phyloP scores from a whole-genome alignment of 257 asterid species.

The Jaltomata sinuosa region DNA sequence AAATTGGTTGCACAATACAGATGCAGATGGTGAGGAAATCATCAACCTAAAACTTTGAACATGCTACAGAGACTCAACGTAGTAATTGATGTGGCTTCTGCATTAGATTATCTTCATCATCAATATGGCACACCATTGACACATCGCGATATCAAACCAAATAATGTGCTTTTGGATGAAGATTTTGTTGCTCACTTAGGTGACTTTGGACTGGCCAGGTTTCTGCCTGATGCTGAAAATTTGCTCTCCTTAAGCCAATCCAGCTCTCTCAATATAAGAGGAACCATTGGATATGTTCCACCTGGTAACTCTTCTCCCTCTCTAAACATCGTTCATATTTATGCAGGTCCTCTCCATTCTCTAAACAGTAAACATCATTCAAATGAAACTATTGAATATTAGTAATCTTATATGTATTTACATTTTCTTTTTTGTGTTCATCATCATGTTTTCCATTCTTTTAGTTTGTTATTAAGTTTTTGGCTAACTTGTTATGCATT shows the following conservation, averaged over 20 bases:
- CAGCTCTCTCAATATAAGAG: not conserved
- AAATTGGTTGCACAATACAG: slow-evolving; percentile 6
- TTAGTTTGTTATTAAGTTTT: not conserved
- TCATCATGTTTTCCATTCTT: too few species aligned
- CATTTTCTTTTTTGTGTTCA: too few species aligned
- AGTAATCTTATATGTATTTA: too few species aligned
- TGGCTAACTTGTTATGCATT: not conserved
- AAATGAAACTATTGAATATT: not conserved
- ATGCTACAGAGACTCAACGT: slow-evolving; percentile 13
- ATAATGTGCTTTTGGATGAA: slow-evolving; percentile 20
- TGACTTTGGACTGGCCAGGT: slow-evolving; percentile 27
- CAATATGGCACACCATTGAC: slow-evolving; percentile 9
- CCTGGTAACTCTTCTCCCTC: not conserved
- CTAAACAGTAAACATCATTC: too few species aligned
- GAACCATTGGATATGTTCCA: slow-evolving; percentile 9
- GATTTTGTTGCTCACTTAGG: slow-evolving; percentile 20
- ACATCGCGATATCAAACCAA: slow-evolving; percentile 24
- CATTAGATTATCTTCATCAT: slow-evolving; percentile 14
- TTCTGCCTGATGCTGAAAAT: not conserved
- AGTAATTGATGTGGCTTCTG: slow-evolving; percentile 1
- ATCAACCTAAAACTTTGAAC: not conserved
- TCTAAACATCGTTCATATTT: not conserved
- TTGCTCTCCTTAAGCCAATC: not conserved
- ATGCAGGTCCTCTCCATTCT: not conserved
- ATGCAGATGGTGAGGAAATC: not conserved